Conservation (phyloP, 2,329 filamentous ascomycete species). For the Epicoccum nigrum region DNA sequence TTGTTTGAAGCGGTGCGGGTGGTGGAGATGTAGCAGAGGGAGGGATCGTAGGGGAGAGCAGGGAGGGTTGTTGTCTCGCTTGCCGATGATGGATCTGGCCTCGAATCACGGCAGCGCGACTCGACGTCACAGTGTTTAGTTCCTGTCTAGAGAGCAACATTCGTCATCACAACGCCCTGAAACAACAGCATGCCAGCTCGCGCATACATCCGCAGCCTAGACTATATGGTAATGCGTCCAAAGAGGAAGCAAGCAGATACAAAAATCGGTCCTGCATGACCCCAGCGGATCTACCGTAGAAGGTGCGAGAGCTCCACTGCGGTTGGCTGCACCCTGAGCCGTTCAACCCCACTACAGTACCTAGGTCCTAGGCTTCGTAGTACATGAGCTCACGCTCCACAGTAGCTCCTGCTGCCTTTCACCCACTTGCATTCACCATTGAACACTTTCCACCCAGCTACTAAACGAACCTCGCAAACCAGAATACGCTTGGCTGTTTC, state of each 20-base stretch:
- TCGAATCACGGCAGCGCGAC: constrained; percentile 17
- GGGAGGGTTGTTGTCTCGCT: constrained; percentile 17
- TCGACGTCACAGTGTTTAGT: constrained; percentile 18
- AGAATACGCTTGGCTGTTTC: neutral
- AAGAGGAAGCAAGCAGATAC: neutral
- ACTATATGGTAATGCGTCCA: no score
- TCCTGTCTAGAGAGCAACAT: constrained; percentile 1
- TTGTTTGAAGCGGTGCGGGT: constrained; percentile 2
- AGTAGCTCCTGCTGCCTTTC: constrained; percentile 8
- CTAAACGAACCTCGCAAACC: neutral
- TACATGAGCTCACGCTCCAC: constrained; percentile 12
- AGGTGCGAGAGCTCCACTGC: constrained; percentile 16
- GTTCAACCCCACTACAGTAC: constrained; percentile 8
- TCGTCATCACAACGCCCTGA: constrained; percentile 10
- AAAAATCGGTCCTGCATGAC: neutral
- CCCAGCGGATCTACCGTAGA: constrained; percentile 10
- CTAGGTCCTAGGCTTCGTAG: no score
- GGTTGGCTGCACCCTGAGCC: constrained; percentile 9
- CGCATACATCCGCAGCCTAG: neutral
- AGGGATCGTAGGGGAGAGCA: constrained; percentile 7
- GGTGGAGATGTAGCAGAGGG: constrained; percentile 10
- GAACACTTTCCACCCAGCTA: neutral
- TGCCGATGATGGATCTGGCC: constrained; percentile 16
- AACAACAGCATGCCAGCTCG: neutral
- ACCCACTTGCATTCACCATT: neutral